A percentile compares a stretch with the other conserved stretches of the same genome.
Evolutionary conservation across 441 rosid species (phyloP).

Genomic region (Metrosideros polymorpha): DNA sequence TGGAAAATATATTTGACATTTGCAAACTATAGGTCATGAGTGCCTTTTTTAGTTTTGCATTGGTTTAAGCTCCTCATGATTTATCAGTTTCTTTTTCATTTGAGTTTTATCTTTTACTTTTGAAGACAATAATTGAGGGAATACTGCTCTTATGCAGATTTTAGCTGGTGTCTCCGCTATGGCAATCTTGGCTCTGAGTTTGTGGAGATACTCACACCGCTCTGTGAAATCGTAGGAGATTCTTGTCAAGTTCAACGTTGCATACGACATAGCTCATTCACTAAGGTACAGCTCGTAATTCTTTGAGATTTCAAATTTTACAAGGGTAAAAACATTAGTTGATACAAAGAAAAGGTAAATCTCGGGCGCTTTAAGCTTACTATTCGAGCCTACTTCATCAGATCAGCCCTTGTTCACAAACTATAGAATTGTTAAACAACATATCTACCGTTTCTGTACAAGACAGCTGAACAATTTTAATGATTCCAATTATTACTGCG

Average conservation of each 20-base stretch:
- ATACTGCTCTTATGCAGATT: conserved; percentile 28
- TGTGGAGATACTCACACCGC: conserved; percentile 69
- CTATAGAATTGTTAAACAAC: not conserved
- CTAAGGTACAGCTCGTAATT: not conserved
- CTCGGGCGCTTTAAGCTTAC: not conserved
- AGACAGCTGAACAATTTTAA: not conserved
- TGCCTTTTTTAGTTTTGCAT: not conserved
- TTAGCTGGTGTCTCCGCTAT: conserved; percentile 50
- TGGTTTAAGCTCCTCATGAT: not conserved
- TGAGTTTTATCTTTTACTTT: not conserved
- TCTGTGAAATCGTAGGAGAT: conserved; percentile 13
- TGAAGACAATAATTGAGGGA: not conserved
- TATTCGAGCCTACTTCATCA: not conserved
- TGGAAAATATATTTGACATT: not conserved
- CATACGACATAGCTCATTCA: not conserved
- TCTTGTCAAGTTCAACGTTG: not conserved
- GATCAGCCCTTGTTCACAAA: not conserved
- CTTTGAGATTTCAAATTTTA: not conserved
- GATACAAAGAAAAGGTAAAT: not conserved
- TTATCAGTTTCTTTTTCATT: not conserved
- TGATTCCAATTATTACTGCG: not conserved
- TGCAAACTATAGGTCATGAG: not conserved
- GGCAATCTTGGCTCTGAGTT: conserved; percentile 34
- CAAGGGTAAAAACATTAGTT: not conserved
- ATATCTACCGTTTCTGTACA: not conserved